Base-by-base conservation (phyloP, 805 yeast genomes). In the Torulaspora delbrueckii region DNA sequence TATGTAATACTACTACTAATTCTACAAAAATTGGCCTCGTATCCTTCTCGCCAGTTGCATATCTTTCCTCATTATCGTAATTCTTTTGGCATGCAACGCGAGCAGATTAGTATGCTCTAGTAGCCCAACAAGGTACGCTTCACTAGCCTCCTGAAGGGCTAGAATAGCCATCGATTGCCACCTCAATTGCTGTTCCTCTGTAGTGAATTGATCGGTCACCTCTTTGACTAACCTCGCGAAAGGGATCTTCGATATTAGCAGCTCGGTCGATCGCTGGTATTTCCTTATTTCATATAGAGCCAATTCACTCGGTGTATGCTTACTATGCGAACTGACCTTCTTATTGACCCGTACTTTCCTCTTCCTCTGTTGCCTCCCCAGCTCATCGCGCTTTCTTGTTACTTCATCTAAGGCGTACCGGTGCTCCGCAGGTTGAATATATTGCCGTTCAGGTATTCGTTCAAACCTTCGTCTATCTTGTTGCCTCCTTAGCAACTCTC, bases 21-120 rank as follows among this genome's bases (percentile, higher is more conserved):
- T 34, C 42, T 43, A 49, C 45, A 40, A 49, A 39, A 65, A 66
- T 34, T 64, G 74, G 5, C 89, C 90, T 55, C 90, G 73, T 34
- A 84, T 78, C 63, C 91, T 72, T 68, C 93, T 74, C 3, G 93
- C 93, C 53, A 85, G 68, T 58, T 84, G 90, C 50, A 85, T 80
- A 60, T 85, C 95, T 62, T 82, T 84, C 57, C 82, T 85, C 91
- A 84, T 85, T 27, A 85, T 83, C 0, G 95, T 85, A n/a, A 85
- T 88, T 55, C 95, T 68, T 58, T 81, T 84, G 1, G 89, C 90
- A 64, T 85, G 93, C 31, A 85, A 67, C 10, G 93, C 93, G 62
- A 87, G 72, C 31, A 84, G 60, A 55, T 85, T 85, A 3, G 90
- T 84, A 60, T 85, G 93, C 58, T 85, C 93, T 41, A 85, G 68